Evolutionary conservation across 2,329 filamentous ascomycete genomes (phyloP), one percentile per base, ranked within the genome.

Genomic region (Fusarium palustre): DNA sequence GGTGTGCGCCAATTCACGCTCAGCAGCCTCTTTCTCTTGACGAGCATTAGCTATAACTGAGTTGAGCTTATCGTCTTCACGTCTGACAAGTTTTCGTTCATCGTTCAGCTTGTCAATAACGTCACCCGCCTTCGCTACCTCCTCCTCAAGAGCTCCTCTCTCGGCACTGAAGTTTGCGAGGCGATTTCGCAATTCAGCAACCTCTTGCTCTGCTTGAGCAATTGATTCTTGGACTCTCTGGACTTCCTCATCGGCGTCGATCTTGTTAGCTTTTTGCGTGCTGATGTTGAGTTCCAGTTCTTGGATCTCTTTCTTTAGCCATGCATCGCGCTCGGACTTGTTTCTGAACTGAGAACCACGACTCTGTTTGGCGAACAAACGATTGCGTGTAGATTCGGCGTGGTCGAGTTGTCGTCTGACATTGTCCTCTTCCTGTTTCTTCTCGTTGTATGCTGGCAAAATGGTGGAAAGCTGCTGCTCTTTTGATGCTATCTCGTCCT

Each of bases 331-430:
- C 77, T 98, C 93, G 11, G 88, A 87, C 82, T 97, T 97, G 78
- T 89, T 97, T 76, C 87, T 91, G 79, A 97, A 99, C 66, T 93
- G 91, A 20, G 92, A 91, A 70, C 92, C 94, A 46, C 95, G 91
- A 43, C 91, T 93, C 80, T 99, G 95, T 79, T 99, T 99, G 52
- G 92, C 92, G 76, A 97, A 93, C 10, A 99, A 86, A 38, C 94
- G 90, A 69, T 92, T 89, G 42, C 92, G 87, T 7, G 88, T 86
- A 10, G 90, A 90, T 74, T 97, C 92, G 1, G 91, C 91, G 50
- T 91, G 85, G 47, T 94, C 91, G 13, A 98, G 85, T 62, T 91
- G 88, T 57, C 90, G 84, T 74, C 90, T 91, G 30, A 92, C 83
- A 18, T 88, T 86, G 18, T 86, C 85, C 76, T 97, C 96, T 62